Base-by-base conservation (phyloP, 306 rosid genomes). In the Crataegus laevigata region DNA sequence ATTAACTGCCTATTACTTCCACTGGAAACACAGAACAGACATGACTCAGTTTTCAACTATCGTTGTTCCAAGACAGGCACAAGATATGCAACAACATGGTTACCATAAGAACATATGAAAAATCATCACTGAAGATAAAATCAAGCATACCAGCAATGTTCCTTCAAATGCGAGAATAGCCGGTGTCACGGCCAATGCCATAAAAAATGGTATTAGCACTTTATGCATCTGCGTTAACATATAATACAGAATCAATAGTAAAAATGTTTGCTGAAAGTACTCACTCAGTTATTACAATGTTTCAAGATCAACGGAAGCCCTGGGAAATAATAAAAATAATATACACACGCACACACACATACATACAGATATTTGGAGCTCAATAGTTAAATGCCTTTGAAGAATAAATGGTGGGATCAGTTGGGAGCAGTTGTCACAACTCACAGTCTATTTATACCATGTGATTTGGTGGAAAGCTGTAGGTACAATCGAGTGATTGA, bases 131-230 rank as follows among this genome's bases (percentile, higher is more conserved):
- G 9, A 70, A 55, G 12, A 51, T 26, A 77, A 38, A 58, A 74
- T 25, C 6, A 77, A 74, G 65, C 87, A 40, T 85, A 94, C 97
- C 97, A 94, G 86, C 84, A 91, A 79, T 18, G 97, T 91, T 51
- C 98, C 98, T 83, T 91, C 97, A 38, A 94, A 87, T 87, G 94
- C 21, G 85, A 69, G 89, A 71, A 92, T 87, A 45, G 93, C 74
- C 32, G 98, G 97, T 8, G 96, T 90, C 82, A 89, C 83, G 74
- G 79, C 85, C 69, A 94, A 57, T 51, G 91, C 93, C 62, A 91
- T 21, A 36, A 94, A 91, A 85, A 67, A 94, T 51, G 97, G 98
- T 72, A 90, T 75, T 80, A 88, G 73, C 77, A 94, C 88, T 75
- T 57, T 91, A 75, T 90, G 98, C 97, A 91, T 94, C 96, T 94